These are phyloP conservation scores for Picea sitchensis DNA, from an alignment of 75 land plant genomes.

Conservation along the genomic window DNA sequence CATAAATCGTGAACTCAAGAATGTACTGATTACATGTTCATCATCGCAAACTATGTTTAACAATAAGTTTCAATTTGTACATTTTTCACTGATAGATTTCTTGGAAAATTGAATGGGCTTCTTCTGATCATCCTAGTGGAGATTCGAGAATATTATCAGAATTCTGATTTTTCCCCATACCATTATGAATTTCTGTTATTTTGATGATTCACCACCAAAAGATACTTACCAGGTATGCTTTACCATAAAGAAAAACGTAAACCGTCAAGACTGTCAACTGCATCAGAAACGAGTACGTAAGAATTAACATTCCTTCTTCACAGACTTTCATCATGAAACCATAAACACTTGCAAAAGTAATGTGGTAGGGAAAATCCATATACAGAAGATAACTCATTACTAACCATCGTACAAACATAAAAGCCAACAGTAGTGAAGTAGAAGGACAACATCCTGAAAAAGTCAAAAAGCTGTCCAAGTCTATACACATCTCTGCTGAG, in stretches of 20 bases:
- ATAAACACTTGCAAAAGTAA: neutral
- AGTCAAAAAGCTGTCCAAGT: conserved; percentile 85
- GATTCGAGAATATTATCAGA: neutral
- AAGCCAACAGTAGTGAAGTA: conserved; percentile 83
- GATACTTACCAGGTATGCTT: conserved; percentile 69
- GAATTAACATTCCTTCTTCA: neutral
- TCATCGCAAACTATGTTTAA: neutral
- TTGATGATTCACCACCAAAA: neutral
- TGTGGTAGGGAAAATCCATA: neutral
- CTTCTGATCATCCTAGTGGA: neutral
- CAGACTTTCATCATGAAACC: neutral
- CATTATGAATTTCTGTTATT: neutral
- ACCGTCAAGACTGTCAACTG: conserved; percentile 94
- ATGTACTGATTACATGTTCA: neutral
- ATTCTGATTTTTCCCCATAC: neutral
- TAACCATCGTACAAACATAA: conserved; percentile 83
- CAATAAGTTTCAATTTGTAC: neutral
- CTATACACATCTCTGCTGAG: conserved; percentile 83
- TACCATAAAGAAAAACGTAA: conserved; percentile 88
- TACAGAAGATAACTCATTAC: conserved; percentile 7
- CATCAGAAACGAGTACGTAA: conserved; percentile 7
- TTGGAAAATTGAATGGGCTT: neutral
- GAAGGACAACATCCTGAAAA: conserved; percentile 86
- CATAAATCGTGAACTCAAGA: neutral
- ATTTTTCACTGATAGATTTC: neutral